phyloP scores from a whole-genome alignment of 2,329 filamentous ascomycete genomes.

The Dactylellina parvicollis region DNA sequence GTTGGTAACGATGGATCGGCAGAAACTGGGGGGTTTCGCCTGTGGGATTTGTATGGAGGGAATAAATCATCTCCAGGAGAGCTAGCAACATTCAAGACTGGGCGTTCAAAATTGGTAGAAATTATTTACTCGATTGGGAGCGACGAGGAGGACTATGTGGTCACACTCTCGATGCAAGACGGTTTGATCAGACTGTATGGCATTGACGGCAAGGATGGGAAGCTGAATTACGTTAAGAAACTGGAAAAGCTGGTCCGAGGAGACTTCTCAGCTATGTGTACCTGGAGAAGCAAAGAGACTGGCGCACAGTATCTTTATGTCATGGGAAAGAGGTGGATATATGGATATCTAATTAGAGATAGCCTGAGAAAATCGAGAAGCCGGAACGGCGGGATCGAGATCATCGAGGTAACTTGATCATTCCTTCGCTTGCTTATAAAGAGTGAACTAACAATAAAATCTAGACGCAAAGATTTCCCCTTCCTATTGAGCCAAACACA shows the following conservation, averaged over 20 bases:
- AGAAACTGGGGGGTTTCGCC: constrained; percentile 63
- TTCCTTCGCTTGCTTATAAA: neutral
- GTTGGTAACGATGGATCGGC: constrained; percentile 65
- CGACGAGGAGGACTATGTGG: constrained; percentile 60
- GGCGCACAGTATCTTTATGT: constrained; percentile 64
- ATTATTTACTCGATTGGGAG: constrained; percentile 61
- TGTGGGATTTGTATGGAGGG: constrained; percentile 60
- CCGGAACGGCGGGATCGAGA: constrained; percentile 58
- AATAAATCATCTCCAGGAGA: constrained; percentile 57
- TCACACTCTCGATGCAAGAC: constrained; percentile 64
- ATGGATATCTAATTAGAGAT: constrained; percentile 62
- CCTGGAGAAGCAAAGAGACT: constrained; percentile 62
- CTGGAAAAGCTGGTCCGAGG: constrained; percentile 61
- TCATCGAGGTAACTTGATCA: constrained; percentile 61
- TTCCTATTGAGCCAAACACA: constrained; percentile 63
- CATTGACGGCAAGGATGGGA: constrained; percentile 57
- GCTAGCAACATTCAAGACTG: constrained; percentile 60
- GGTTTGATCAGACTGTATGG: constrained; percentile 63
- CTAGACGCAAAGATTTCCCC: constrained; percentile 62
- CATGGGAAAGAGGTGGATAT: constrained; percentile 63
- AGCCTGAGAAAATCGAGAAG: constrained; percentile 1
- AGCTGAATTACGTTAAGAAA: constrained; percentile 59
- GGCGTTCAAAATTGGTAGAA: constrained; percentile 64
- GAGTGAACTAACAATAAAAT: too few species aligned
- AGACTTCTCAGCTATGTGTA: constrained; percentile 65